Evolutionary conservation across 2,329 filamentous ascomycete species (phyloP), one percentile per base, ranked within the genome.

Genomic region (Colletotrichum sojae): DNA sequence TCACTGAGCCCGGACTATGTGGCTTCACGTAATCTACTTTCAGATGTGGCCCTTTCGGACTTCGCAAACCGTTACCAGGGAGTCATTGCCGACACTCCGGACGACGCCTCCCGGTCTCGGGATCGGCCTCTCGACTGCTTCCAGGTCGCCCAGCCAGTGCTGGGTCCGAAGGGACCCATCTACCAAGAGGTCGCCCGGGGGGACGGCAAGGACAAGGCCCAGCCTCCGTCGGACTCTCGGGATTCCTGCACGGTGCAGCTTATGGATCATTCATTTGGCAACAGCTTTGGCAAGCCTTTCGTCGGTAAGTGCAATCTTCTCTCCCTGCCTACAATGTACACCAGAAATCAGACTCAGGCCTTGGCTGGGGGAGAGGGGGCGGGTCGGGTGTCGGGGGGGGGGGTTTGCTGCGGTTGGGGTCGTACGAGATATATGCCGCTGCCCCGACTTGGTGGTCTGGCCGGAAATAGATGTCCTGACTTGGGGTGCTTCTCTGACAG

Each of bases 231-330:
- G 10, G 68, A 70, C n/a, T 72, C 75, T 53, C 27, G 15, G 20
- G 65, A 20, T n/a, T 76, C 80, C 56, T 90, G 87, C 75, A 80
- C 86, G 51, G 76, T 89, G 46, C 79, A 87, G n/a, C 79, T 95
- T 63, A 92, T 94, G 88, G 82, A 90, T 3, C 86, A 94, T 79
- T 85, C 87, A 0, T 95, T 95, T 82, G 91, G 83, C 12, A 88
- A 82, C 71, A 94, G 91, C 71, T 95, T 94, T 76, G 91, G 90
- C n/a, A 77, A 85, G 40, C 93, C 93, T 1, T 95, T 90, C 76
- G 84, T 94, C 73, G 91, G 91, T 89, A 81, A 80, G 86, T 80
- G 22, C 22, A 58, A 5, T 22, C 18, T 43, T 25, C n/a, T 43
- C 49, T 15, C 22, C 16, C 9, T 63, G 25, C 51, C 8, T 43